These are phyloP conservation scores for Podospora tetraspora DNA, from an alignment of 495 filamentous ascomycete species.

Conservation along the genomic window DNA sequence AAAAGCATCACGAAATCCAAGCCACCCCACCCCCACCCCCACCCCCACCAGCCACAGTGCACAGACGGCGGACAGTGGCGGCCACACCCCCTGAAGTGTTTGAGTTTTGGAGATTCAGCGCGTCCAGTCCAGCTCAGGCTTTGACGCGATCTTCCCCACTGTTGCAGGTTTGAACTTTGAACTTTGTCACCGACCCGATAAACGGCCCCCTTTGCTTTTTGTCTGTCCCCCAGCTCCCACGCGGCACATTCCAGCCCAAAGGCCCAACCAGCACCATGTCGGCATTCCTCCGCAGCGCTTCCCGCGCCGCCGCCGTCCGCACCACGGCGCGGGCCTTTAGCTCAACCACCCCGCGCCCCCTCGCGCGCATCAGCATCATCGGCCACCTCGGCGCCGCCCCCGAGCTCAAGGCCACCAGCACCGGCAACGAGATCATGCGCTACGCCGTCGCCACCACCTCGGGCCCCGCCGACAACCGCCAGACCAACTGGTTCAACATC, in stretches of 20 bases:
- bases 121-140: background rate
- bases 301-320: constrained; percentile 30
- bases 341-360: constrained; percentile 50
- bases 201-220: background rate
- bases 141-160: background rate
- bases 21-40: background rate
- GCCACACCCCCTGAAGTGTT: background rate
- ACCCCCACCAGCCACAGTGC: background rate
- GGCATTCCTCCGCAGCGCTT: constrained; percentile 41
- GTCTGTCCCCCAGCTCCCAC: too few species aligned
- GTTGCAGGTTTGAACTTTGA: background rate
- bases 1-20: background rate
- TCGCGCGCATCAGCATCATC: constrained; percentile 63
- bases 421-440: constrained; percentile 60
- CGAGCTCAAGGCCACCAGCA: constrained; percentile 59
- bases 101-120: background rate
- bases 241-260: too few species aligned
- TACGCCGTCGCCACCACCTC: constrained; percentile 59
- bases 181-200: background rate
- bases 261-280: constrained; percentile 26
- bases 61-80: background rate
- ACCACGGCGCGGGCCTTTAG: constrained; percentile 50
- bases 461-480: constrained; percentile 55
- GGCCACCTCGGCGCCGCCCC: constrained; percentile 68
- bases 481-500: constrained; percentile 74